Percentiles rank a stretch among this genome's conserved stretches.
Conservation (phyloP, 148 eudicot species). For the Rhododendron vialii region DNA sequence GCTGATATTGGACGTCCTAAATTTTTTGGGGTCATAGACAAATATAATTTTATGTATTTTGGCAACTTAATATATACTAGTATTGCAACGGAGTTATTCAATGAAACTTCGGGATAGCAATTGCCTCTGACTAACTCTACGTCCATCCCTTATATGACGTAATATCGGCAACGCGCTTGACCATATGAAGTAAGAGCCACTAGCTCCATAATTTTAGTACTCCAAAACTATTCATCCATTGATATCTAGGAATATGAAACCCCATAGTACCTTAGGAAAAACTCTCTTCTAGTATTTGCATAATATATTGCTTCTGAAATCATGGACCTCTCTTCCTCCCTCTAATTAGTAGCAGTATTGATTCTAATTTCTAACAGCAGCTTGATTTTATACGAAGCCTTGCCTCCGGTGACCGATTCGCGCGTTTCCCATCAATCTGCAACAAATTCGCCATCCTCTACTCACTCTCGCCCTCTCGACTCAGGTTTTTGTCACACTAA, state of each 20-base stretch:
- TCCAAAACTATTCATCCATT: background rate
- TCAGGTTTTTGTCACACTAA: background rate
- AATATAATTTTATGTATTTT: background rate
- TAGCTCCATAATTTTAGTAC: too few species aligned
- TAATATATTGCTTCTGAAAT: background rate
- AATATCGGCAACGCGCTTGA: too few species aligned
- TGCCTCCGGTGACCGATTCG: background rate
- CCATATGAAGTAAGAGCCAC: too few species aligned
- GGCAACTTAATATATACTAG: background rate
- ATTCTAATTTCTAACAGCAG: background rate
- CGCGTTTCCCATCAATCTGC: too few species aligned
- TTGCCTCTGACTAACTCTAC: too few species aligned
- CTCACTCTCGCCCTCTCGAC: too few species aligned
- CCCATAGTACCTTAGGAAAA: background rate
- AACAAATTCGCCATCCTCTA: background rate
- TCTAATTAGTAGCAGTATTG: background rate
- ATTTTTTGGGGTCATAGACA: background rate
- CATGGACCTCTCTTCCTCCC: background rate
- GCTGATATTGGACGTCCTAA: background rate
- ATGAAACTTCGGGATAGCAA: background rate
- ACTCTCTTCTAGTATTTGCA: background rate
- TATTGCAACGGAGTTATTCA: too few species aligned
- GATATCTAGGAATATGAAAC: background rate
- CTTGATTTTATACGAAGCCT: background rate
- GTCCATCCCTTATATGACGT: too few species aligned